These are phyloP conservation scores for Brassica carinata DNA, from an alignment of 345 rosid genomes.

Conservation along the genomic window DNA sequence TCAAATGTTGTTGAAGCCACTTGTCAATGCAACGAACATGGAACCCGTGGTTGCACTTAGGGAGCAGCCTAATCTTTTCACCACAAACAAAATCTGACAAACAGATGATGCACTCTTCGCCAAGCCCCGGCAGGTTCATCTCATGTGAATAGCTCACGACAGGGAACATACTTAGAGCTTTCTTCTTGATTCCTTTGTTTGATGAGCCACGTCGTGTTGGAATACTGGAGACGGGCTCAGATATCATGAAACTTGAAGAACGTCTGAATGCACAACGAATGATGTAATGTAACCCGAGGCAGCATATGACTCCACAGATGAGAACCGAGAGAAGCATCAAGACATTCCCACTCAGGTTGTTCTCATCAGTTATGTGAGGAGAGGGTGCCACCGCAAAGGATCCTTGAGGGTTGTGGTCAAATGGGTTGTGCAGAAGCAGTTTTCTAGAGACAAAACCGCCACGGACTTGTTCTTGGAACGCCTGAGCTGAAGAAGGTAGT, in stretches of 20 bases:
- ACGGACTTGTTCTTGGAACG: conserved; percentile 32
- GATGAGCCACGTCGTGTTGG: conserved; percentile 19
- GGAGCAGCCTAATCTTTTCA: conserved; percentile 56
- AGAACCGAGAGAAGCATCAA: conserved; percentile 52
- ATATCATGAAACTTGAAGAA: conserved; percentile 45
- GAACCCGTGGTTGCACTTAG: conserved; percentile 71
- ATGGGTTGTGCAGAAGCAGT: conserved; percentile 38
- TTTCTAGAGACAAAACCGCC: conserved; percentile 40
- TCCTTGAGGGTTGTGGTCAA: conserved; percentile 25
- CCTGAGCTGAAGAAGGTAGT: conserved; percentile 34
- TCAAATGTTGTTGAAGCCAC: conserved; percentile 67
- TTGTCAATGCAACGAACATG: conserved; percentile 65
- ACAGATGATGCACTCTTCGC: conserved; percentile 61
- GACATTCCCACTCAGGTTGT: conserved; percentile 44
- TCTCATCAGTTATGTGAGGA: conserved; percentile 23
- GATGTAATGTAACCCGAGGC: conserved; percentile 53
- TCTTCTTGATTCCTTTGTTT: conserved; percentile 47
- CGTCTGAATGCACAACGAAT: conserved; percentile 52
- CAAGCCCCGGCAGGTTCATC: conserved; percentile 47
- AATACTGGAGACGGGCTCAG: conserved; percentile 32
- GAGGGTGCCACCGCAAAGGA: conserved; percentile 32
- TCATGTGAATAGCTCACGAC: conserved; percentile 48
- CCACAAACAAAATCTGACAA: conserved; percentile 49
- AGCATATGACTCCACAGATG: conserved; percentile 55
- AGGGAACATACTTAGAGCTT: conserved; percentile 53